Base-by-base conservation (phyloP, 306 rosid species). In the Medicago truncatula region DNA sequence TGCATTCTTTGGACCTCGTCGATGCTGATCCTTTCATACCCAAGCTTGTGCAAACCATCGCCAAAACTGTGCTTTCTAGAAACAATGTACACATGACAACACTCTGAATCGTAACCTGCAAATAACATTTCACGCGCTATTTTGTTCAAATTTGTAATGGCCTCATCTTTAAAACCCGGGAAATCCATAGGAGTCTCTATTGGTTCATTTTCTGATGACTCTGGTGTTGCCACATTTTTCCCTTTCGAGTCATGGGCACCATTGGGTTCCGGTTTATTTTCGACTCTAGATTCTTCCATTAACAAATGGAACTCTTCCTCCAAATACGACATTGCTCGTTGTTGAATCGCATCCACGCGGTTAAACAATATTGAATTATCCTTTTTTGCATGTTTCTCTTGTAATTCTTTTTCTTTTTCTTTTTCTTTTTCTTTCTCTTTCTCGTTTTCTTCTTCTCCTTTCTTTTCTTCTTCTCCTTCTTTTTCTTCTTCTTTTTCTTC, bases 241-340 rank as follows among this genome's bases (percentile, higher is more conserved):
- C 82, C 80, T 44, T 83, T 80, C 2, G 41, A 5, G 16, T 70
- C 40, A 53, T 25, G 14, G 44, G 2, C 9, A 9, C 23, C 70
- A 13, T 31, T 9, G 7, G 57, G 31, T 31, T 83, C 83, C 2
- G 70, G 0, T 31, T 88, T 87, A 1, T 9, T 5, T 8, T 9
- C 67, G 25, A 25, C 70, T 56, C 59, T 76, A 2, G 78, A 76
- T 44, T 85, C 90, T 60, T 88, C 92, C n/a, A 89, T 60, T 20
- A 92, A 31, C 38, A 71, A 8, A 0, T 85, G 70, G 41, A 92
- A 85, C 62, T 77, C 91, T 4, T 92, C 96, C 63, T 92, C 97
- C 67, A 92, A 78, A 84, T 76, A 85, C 0, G 89, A 46, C 86
- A 89, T 79, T 5, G 83, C 90, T 13, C 83, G 77, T 56, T 87